These are phyloP conservation scores for Yarrowia hollandica DNA, from an alignment of 805 yeast species.

Conservation along the genomic window DNA sequence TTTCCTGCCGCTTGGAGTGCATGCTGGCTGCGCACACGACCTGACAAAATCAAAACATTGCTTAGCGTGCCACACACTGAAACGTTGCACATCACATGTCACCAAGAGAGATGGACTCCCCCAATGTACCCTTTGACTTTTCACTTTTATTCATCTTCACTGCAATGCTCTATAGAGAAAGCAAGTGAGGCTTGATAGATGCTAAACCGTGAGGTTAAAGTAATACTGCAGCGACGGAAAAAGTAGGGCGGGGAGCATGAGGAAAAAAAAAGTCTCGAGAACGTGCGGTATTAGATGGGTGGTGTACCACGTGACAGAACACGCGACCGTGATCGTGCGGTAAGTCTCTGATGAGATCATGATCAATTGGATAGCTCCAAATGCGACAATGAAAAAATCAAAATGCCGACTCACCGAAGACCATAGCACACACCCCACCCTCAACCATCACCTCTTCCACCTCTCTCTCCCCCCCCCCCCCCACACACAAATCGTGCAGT, in stretches of 20 bases:
- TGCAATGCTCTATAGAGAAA: slow-evolving; percentile 6
- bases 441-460: too few species aligned
- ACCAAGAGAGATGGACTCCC: neutral
- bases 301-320: neutral
- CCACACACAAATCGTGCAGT: too few species aligned
- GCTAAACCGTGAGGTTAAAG: slow-evolving; percentile 23
- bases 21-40: slow-evolving; percentile 17
- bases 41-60: slow-evolving; percentile 4
- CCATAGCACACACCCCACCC: too few species aligned
- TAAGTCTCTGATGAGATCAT: too few species aligned
- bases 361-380: too few species aligned
- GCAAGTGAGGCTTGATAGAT: slow-evolving; percentile 23
- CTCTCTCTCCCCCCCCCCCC: too few species aligned
- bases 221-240: neutral
- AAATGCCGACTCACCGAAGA: too few species aligned
- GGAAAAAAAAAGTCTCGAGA: neutral
- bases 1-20: neutral
- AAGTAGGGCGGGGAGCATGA: slow-evolving; percentile 9
- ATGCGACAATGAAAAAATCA: too few species aligned
- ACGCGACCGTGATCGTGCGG: too few species aligned
- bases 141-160: neutral
- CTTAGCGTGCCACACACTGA: too few species aligned
- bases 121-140: neutral
- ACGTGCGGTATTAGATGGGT: neutral
- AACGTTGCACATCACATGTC: neutral